Percentiles rank a stretch among this genome's conserved stretches.
Conservation (phyloP, 805 yeast genomes). For the Hanseniaspora clermontiae region DNA sequence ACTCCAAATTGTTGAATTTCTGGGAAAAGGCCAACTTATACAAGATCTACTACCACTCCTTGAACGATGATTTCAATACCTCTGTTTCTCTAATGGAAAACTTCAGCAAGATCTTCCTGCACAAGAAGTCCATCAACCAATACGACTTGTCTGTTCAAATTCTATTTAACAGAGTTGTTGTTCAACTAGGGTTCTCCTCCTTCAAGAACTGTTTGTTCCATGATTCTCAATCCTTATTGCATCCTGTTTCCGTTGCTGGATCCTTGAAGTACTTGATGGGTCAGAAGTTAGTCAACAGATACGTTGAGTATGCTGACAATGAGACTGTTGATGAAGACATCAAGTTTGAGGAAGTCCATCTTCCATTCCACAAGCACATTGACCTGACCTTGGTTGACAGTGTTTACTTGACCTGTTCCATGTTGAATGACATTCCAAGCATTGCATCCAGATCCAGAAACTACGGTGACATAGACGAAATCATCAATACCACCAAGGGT, state of each 20-base stretch:
- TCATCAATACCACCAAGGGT: constrained; percentile 52
- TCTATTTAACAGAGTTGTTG: constrained; percentile 85
- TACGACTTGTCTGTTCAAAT: constrained; percentile 83
- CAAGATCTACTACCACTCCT: constrained; percentile 82
- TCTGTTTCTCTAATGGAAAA: constrained; percentile 81
- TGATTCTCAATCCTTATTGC: constrained; percentile 76
- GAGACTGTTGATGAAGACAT: constrained; percentile 33
- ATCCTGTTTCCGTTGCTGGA: constrained; percentile 75
- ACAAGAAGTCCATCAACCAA: constrained; percentile 50
- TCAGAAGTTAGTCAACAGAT: constrained; percentile 66
- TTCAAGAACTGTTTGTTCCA: constrained; percentile 77
- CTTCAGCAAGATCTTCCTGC: constrained; percentile 58
- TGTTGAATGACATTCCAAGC: constrained; percentile 83
- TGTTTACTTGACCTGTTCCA: constrained; percentile 78
- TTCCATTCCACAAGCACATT: constrained; percentile 98
- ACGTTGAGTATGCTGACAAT: constrained; percentile 21
- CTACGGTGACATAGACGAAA: constrained; percentile 47
- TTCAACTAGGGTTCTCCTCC: constrained; percentile 90
- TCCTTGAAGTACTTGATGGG: constrained; percentile 87
- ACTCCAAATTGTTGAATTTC: constrained; percentile 43
- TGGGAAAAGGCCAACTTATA: constrained; percentile 74
- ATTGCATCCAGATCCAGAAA: constrained; percentile 57
- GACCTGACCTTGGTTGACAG: constrained; percentile 89
- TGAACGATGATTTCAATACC: constrained; percentile 66
- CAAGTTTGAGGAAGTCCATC: constrained; percentile 43